These are phyloP conservation scores for Gamarada debralockiae DNA, from an alignment of 495 filamentous ascomycete genomes.

Conservation along the genomic window DNA sequence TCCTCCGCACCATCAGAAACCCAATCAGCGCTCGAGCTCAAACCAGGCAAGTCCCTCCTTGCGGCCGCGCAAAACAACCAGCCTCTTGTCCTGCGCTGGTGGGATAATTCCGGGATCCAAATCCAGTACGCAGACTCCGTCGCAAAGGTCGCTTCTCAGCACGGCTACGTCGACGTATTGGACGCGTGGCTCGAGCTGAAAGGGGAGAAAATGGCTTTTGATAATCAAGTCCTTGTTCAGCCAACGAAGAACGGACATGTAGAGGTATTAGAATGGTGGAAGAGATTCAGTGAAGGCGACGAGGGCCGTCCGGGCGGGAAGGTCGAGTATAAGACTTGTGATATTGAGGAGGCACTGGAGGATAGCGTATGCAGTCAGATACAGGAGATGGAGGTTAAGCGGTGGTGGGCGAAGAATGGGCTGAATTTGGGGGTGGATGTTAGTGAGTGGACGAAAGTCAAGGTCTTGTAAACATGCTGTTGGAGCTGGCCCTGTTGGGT, in stretches of 20 bases:
- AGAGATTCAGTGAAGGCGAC: slow-evolving; percentile 40
- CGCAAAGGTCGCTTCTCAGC: slow-evolving; percentile 74
- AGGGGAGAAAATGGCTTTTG: slow-evolving; percentile 82
- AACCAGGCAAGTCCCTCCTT: slow-evolving; percentile 76
- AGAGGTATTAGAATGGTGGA: slow-evolving; percentile 90
- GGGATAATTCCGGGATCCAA: slow-evolving; percentile 72
- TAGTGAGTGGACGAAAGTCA: slow-evolving; percentile 91
- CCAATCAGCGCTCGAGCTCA: slow-evolving; percentile 49
- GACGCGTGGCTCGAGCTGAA: slow-evolving; percentile 75
- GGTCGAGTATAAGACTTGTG: slow-evolving; percentile 92
- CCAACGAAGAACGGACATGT: slow-evolving; percentile 84
- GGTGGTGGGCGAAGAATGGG: slow-evolving; percentile 90
- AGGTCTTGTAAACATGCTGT: slow-evolving; percentile 41
- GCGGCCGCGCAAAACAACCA: slow-evolving; percentile 77
- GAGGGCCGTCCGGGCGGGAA: slow-evolving; percentile 37
- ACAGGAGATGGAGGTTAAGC: slow-evolving; percentile 60
- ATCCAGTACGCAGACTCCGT: slow-evolving; percentile 72
- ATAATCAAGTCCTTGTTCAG: slow-evolving; percentile 82
- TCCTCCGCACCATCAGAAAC: slow-evolving; percentile 33
- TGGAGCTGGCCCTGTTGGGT: too few species aligned
- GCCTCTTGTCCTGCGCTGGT: slow-evolving; percentile 70
- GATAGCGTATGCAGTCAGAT: slow-evolving; percentile 71
- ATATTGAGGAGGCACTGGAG: slow-evolving; percentile 92
- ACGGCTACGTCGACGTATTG: slow-evolving; percentile 83
- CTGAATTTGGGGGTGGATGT: slow-evolving; percentile 82